These are phyloP conservation scores for Huntiella savannae DNA, from an alignment of 2,329 filamentous ascomycete species.

Conservation along the genomic window DNA sequence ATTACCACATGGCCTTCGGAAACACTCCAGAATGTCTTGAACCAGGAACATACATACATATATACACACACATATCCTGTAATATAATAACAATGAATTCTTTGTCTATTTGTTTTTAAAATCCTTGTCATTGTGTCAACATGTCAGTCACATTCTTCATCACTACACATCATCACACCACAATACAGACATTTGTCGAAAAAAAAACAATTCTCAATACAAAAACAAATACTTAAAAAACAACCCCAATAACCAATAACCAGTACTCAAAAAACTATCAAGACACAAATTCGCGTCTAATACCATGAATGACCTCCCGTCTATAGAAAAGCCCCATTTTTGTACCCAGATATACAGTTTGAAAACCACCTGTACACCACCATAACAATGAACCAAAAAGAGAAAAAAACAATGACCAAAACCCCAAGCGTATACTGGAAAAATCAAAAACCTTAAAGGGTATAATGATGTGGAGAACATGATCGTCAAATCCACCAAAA, in stretches of 20 bases:
- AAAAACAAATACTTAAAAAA: not conserved
- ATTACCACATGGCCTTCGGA: too few relatives aligned
- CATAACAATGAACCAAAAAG: not conserved
- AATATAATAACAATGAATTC: too few relatives aligned
- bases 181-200: not conserved
- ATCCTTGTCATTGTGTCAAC: too few relatives aligned
- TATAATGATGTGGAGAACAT: constrained; percentile 1
- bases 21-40: too few relatives aligned
- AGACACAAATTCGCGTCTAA: not conserved
- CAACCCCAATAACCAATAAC: not conserved
- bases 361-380: not conserved
- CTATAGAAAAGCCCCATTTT: too few relatives aligned
- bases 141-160: too few relatives aligned
- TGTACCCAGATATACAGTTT: too few relatives aligned
- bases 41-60: too few relatives aligned
- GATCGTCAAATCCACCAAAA: not conserved
- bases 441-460: not conserved
- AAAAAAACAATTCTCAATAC: not conserved
- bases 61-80: too few relatives aligned
- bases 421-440: constrained; percentile 1
- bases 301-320: too few relatives aligned
- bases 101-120: too few relatives aligned
- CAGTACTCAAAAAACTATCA: not conserved
- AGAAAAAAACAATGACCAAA: not conserved
- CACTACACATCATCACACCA: not conserved